phyloP scores from a whole-genome alignment of 1,284 basidiomycete genomes.

The Moesziomyces globuligerus region DNA sequence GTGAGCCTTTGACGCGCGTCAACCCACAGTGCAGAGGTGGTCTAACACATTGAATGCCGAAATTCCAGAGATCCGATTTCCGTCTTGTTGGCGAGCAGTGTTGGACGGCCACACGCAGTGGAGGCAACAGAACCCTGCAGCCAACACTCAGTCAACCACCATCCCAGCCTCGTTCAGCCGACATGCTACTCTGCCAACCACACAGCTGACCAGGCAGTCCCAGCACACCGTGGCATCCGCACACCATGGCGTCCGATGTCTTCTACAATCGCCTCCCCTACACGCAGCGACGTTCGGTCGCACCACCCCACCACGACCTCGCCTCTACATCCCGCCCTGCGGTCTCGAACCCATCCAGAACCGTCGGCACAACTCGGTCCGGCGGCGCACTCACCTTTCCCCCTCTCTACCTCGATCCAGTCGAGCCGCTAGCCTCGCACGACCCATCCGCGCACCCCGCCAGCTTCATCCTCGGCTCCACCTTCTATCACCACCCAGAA shows the following conservation, averaged over 20 bases:
- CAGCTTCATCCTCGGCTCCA: slow-evolving; percentile 42
- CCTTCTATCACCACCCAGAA: slow-evolving; percentile 47
- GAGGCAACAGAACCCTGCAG: neutral
- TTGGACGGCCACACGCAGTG: too few species aligned
- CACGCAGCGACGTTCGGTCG: slow-evolving; percentile 22
- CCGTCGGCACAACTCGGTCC: slow-evolving; percentile 28
- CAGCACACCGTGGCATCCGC: neutral
- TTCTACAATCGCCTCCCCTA: slow-evolving; percentile 38
- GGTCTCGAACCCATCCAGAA: slow-evolving; percentile 3
- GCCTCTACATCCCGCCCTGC: slow-evolving; percentile 1
- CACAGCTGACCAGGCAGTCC: neutral
- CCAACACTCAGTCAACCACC: neutral
- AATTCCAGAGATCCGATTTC: too few species aligned
- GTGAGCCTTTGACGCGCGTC: slow-evolving; percentile 14
- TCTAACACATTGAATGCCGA: too few species aligned
- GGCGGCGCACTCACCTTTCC: slow-evolving; percentile 45
- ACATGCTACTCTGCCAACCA: neutral
- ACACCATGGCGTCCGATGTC: slow-evolving; percentile 44
- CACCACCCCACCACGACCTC: slow-evolving; percentile 14
- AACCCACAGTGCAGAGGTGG: neutral
- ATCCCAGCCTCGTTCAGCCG: neutral
- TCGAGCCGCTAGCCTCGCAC: slow-evolving; percentile 8
- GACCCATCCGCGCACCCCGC: slow-evolving; percentile 22
- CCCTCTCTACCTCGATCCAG: slow-evolving; percentile 48
- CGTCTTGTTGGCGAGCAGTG: too few species aligned